These are phyloP conservation scores for Fusarium floridanum DNA, from an alignment of 2,329 filamentous ascomycete genomes.

Conservation along the genomic window DNA sequence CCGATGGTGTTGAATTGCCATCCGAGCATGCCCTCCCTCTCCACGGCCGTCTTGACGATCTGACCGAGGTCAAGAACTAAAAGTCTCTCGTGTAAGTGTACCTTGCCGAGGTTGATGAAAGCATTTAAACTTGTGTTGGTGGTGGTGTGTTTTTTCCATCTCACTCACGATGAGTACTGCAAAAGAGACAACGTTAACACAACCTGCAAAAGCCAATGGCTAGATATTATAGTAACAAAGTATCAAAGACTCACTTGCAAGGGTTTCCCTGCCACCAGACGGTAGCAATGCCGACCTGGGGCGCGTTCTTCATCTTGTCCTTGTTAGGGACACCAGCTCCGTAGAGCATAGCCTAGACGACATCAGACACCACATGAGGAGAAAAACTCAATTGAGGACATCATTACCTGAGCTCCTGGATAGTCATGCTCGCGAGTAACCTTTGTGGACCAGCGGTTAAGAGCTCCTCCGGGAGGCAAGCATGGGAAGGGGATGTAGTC, in stretches of 20 bases:
- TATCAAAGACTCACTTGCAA: conserved; percentile 78
- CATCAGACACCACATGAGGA: background rate
- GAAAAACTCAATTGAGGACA: background rate
- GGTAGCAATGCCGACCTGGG: conserved; percentile 90
- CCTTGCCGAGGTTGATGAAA: background rate
- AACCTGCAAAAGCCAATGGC: background rate
- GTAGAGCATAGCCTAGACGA: conserved; percentile 87
- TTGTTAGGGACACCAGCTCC: conserved; percentile 88
- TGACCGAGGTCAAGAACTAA: conserved; percentile 87
- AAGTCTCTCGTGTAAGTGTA: conserved; percentile 40
- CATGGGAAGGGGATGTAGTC: conserved; percentile 68
- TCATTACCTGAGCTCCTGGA: conserved; percentile 84
- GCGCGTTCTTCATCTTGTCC: conserved; percentile 88
- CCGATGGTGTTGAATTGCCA: conserved; percentile 97
- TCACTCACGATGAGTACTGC: conserved; percentile 58
- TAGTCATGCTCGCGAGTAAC: conserved; percentile 90
- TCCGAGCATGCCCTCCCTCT: conserved; percentile 87
- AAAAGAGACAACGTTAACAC: background rate
- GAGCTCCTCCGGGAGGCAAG: conserved; percentile 64
- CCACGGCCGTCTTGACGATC: conserved; percentile 84
- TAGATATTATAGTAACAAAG: background rate
- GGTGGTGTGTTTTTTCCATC: background rate
- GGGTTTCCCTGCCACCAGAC: conserved; percentile 99
- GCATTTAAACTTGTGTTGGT: background rate
- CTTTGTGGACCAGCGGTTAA: conserved; percentile 89